These are phyloP conservation scores for Rubroboletus satanas DNA, from an alignment of 768 basidiomycete species.

Conservation along the genomic window DNA sequence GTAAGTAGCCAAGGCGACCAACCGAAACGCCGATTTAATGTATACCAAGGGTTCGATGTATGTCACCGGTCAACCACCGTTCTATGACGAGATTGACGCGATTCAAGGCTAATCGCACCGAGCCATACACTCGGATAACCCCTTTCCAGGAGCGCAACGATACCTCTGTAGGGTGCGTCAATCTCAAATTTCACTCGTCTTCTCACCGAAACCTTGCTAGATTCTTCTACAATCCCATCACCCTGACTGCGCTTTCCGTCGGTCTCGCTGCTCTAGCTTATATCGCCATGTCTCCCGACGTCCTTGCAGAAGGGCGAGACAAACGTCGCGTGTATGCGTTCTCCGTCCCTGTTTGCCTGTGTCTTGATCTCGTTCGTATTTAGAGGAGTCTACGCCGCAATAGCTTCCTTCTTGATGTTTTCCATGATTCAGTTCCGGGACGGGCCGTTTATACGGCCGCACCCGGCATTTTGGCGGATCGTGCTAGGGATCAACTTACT, in stretches of 20 bases:
- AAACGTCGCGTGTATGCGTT: constrained; percentile 71
- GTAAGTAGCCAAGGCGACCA: constrained; percentile 44
- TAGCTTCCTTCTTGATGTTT: constrained; percentile 72
- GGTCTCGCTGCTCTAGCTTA: constrained; percentile 72
- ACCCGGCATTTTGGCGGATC: constrained; percentile 82
- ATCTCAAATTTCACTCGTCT: background rate
- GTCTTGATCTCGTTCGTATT: constrained; percentile 10
- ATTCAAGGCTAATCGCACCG: constrained; percentile 72
- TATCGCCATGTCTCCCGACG: constrained; percentile 77
- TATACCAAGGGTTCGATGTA: constrained; percentile 75
- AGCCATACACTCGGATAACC: constrained; percentile 75
- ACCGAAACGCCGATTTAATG: constrained; percentile 6
- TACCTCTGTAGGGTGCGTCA: constrained; percentile 72
- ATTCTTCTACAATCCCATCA: constrained; percentile 85
- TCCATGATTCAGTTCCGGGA: constrained; percentile 88
- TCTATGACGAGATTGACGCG: constrained; percentile 16
- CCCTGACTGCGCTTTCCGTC: constrained; percentile 65
- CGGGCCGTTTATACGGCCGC: constrained; percentile 84
- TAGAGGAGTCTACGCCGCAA: constrained; percentile 75
- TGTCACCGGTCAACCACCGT: constrained; percentile 33
- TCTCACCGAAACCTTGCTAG: constrained; percentile 35
- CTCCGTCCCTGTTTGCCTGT: background rate
- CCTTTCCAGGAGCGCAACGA: constrained; percentile 84
- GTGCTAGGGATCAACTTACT: constrained; percentile 78
- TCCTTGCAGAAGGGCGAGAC: constrained; percentile 79